These are phyloP conservation scores for Aspergillus conjunctus DNA, from an alignment of 495 filamentous ascomycete species.

Conservation along the genomic window DNA sequence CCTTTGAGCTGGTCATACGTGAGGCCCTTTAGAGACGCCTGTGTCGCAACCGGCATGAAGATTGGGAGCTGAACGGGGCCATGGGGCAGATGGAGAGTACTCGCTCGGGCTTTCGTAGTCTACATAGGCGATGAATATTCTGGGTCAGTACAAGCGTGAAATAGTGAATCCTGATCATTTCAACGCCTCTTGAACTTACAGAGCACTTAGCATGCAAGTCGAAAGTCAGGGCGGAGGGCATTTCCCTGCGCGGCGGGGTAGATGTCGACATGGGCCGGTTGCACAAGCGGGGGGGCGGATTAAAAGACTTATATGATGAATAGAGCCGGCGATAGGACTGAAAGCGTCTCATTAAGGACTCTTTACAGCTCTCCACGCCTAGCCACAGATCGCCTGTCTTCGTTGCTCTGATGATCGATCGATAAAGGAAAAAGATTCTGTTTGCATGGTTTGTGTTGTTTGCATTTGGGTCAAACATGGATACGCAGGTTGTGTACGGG, in stretches of 20 bases:
- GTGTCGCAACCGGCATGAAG: constrained; percentile 99
- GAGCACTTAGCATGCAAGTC: constrained; percentile 83
- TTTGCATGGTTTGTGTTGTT: constrained; percentile 28
- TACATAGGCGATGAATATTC: constrained; percentile 36
- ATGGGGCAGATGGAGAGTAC: constrained; percentile 85
- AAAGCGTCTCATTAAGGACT: constrained; percentile 21
- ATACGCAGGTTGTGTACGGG: constrained; percentile 2
- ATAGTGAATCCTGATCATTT: neutral
- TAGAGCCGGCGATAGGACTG: neutral
- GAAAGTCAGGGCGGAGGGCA: constrained; percentile 78
- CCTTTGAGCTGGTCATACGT: constrained; percentile 89
- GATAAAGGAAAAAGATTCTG: constrained; percentile 14
- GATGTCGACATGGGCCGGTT: constrained; percentile 42
- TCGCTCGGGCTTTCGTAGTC: constrained; percentile 96
- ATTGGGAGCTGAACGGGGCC: constrained; percentile 85
- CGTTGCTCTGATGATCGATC: constrained; percentile 9
- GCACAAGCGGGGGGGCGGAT: neutral
- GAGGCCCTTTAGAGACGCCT: constrained; percentile 91
- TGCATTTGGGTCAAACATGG: constrained; percentile 11
- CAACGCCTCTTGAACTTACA: constrained; percentile 51
- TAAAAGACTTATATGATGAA: neutral
- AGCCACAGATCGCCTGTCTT: neutral
- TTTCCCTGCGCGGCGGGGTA: constrained; percentile 41
- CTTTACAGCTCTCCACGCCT: constrained; percentile 1
- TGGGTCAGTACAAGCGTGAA: neutral